These are phyloP conservation scores for Graphilbum fragrans DNA, from an alignment of 2,329 filamentous ascomycete species.

Conservation along the genomic window DNA sequence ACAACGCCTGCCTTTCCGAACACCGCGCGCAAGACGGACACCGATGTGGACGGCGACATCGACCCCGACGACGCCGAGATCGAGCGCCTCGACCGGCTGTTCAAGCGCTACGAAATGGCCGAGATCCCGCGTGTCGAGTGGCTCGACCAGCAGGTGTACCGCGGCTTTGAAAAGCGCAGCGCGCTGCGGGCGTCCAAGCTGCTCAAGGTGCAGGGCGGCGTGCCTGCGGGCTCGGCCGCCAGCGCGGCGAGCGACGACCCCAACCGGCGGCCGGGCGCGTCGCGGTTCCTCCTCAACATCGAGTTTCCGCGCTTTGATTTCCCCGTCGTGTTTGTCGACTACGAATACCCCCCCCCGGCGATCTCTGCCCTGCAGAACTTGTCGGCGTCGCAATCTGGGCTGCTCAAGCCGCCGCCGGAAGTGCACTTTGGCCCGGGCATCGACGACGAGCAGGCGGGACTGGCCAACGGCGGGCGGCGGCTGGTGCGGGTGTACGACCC, in stretches of 20 bases:
- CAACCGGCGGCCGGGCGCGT: conserved; percentile 26
- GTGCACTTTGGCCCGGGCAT: conserved; percentile 87
- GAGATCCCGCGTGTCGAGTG: conserved; percentile 89
- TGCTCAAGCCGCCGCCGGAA: conserved; percentile 71
- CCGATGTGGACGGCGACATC: conserved; percentile 21
- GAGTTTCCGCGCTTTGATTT: conserved; percentile 94
- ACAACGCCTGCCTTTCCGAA: conserved; percentile 61
- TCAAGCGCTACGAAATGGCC: conserved; percentile 98
- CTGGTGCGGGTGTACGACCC: conserved; percentile 86
- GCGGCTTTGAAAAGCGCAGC: conserved; percentile 71
- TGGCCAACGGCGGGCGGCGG: conserved; percentile 30
- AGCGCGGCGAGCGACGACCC: conserved; percentile 17
- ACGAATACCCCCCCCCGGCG: conserved; percentile 79
- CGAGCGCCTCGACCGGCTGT: conserved; percentile 74
- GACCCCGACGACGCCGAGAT: conserved; percentile 64
- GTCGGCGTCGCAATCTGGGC: conserved; percentile 50
- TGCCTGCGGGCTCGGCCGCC: conserved; percentile 16
- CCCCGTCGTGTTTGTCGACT: conserved; percentile 86
- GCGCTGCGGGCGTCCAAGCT: conserved; percentile 52
- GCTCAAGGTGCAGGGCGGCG: conserved; percentile 42
- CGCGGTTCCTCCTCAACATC: conserved; percentile 71
- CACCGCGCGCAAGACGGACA: conserved; percentile 27
- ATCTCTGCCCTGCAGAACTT: conserved; percentile 62
- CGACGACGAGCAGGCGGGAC: conserved; percentile 1
- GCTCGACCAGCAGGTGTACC: conserved; percentile 90